Evolutionary conservation across 1,139 yeast species (phyloP).

Genomic region (Pichia sp.): DNA sequence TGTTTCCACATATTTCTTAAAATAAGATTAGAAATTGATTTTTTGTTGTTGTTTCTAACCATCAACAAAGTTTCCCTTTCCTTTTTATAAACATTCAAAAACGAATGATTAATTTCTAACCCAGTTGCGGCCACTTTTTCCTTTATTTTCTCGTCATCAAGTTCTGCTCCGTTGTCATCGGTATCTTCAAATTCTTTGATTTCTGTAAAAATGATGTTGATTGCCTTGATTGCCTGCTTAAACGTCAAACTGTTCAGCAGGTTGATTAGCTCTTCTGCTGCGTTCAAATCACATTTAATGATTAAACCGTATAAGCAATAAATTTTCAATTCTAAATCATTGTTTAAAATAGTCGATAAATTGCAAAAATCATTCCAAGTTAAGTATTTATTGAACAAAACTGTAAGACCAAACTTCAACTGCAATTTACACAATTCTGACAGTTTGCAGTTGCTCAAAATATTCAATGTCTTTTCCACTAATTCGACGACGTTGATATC

Average conservation of each 20-base stretch:
- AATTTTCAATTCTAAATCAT: slow-evolving; percentile 5
- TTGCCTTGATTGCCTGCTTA: slow-evolving; percentile 3
- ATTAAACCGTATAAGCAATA: slow-evolving; percentile 13
- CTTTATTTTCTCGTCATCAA: neutral
- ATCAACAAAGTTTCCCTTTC: slow-evolving; percentile 3
- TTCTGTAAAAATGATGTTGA: slow-evolving; percentile 8
- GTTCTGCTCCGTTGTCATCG: neutral
- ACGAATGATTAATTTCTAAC: slow-evolving; percentile 1
- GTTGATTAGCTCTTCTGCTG: slow-evolving; percentile 5
- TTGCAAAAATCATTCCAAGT: slow-evolving; percentile 1
- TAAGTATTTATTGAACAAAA: slow-evolving; percentile 11
- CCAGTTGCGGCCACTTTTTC: neutral
- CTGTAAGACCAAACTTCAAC: slow-evolving; percentile 5
- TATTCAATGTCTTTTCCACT: neutral
- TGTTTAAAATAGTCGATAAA: neutral
- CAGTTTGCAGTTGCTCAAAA: neutral
- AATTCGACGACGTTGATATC: neutral
- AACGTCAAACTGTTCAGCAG: slow-evolving; percentile 1
- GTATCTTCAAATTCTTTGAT: slow-evolving; percentile 11
- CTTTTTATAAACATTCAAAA: slow-evolving; percentile 6
- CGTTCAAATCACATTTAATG: slow-evolving; percentile 10
- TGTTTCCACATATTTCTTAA: slow-evolving; percentile 15
- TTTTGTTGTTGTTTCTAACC: slow-evolving; percentile 15
- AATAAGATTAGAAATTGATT: slow-evolving; percentile 17
- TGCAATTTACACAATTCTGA: slow-evolving; percentile 5